A percentile compares a stretch with the other conserved stretches of the same genome.
phyloP scores from a whole-genome alignment of 805 yeast species.

The Torulaspora microellipsoides region DNA sequence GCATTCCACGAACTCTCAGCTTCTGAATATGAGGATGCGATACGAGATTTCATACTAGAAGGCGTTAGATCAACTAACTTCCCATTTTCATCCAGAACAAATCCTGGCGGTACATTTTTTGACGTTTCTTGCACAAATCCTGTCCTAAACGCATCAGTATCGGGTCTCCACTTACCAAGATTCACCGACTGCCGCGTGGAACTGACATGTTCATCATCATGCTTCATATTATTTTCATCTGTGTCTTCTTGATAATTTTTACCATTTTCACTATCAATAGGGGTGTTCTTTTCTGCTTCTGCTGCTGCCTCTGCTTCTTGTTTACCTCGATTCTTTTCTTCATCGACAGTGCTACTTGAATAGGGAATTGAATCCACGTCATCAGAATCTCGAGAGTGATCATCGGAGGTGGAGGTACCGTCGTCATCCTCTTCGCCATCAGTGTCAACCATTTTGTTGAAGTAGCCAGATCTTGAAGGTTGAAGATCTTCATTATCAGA shows the following conservation, averaged over 20 bases:
- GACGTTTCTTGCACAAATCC: slow-evolving; percentile 39
- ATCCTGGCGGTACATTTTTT: slow-evolving; percentile 35
- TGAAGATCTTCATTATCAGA: slow-evolving; percentile 15
- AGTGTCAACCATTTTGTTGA: slow-evolving; percentile 19
- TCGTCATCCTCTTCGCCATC: slow-evolving; percentile 8
- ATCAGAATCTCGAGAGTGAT: not conserved
- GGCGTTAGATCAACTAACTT: slow-evolving; percentile 32
- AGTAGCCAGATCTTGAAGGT: slow-evolving; percentile 28
- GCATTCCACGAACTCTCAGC: slow-evolving; percentile 36
- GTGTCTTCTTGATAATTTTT: not conserved
- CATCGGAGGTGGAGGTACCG: not conserved
- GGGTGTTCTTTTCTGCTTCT: not conserved
- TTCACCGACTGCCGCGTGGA: slow-evolving; percentile 17
- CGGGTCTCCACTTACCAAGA: slow-evolving; percentile 48
- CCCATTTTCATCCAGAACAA: slow-evolving; percentile 32
- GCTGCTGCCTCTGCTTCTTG: not conserved
- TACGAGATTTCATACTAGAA: slow-evolving; percentile 29
- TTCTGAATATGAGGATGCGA: slow-evolving; percentile 31
- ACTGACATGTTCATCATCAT: slow-evolving; percentile 2
- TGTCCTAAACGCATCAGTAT: slow-evolving; percentile 40
- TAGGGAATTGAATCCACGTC: slow-evolving; percentile 3
- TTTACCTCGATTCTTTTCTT: slow-evolving; percentile 6
- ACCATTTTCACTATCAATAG: not conserved
- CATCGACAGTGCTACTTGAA: not conserved
- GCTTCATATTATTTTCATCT: slow-evolving; percentile 7